These are phyloP conservation scores for Vicia villosa DNA, from an alignment of 306 rosid genomes.

Conservation along the genomic window DNA sequence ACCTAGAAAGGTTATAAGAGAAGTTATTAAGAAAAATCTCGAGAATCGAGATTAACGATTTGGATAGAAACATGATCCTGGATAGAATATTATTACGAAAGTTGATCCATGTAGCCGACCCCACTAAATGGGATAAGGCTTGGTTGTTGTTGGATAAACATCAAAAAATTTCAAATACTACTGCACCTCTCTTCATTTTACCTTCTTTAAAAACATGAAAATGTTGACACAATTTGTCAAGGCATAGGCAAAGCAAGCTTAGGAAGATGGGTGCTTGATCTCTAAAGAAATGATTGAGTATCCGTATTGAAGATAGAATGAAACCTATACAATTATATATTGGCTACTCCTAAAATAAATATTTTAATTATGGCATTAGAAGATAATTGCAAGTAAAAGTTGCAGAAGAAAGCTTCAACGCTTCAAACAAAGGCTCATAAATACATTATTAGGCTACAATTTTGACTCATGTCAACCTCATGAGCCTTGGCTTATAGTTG, in stretches of 20 bases:
- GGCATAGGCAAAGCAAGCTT: constrained; percentile 9
- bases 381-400: constrained; percentile 10
- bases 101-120: no score
- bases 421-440: constrained; percentile 2
- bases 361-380: constrained; percentile 6
- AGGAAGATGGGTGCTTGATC: constrained; percentile 24
- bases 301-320: constrained; percentile 1
- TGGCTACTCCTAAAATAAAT: constrained; percentile 11
- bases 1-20: no score
- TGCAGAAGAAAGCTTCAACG: neutral
- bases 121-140: no score
- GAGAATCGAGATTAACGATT: no score
- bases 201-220: constrained; percentile 11
- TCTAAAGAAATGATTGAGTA: constrained; percentile 22
- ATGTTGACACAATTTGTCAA: neutral
- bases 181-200: constrained; percentile 5
- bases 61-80: no score
- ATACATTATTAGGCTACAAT: neutral
- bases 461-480: neutral
- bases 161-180: constrained; percentile 4
- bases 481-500: constrained; percentile 12
- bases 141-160: no score
- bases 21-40: no score
- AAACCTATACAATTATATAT: neutral
- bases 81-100: no score